A percentile compares a stretch with the other conserved stretches of the same genome.
These are phyloP conservation scores for Pythium graminicola DNA, from an alignment of 352 stramenopile species.

Conservation along the genomic window DNA sequence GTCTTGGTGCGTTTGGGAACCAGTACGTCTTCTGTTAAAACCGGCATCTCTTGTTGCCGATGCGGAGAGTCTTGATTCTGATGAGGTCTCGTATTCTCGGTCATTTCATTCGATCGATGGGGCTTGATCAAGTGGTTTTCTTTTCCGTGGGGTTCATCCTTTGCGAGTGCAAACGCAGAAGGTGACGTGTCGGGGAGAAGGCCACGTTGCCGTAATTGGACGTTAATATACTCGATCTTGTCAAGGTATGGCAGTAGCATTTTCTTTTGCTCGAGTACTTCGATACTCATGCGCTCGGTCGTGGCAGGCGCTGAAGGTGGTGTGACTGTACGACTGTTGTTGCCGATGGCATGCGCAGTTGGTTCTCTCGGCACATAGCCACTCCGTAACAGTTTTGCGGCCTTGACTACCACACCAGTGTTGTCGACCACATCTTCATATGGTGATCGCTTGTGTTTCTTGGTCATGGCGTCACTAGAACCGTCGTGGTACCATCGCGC, in stretches of 20 bases:
- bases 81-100: background rate
- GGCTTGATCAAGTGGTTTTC: background rate
- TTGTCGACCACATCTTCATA: slow-evolving; percentile 11
- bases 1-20: slow-evolving; percentile 8
- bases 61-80: background rate
- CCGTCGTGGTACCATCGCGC: background rate
- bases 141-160: background rate
- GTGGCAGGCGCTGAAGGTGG: background rate
- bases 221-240: slow-evolving; percentile 87
- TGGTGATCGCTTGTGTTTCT: slow-evolving; percentile 20
- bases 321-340: background rate
- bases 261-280: slow-evolving; percentile 67
- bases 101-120: background rate
- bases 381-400: slow-evolving; percentile 10
- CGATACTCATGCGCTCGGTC: slow-evolving; percentile 40
- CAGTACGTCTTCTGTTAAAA: background rate
- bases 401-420: background rate
- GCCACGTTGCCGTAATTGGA: slow-evolving; percentile 54
- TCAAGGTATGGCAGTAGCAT: slow-evolving; percentile 78
- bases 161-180: background rate
- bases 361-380: slow-evolving; percentile 3
- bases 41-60: slow-evolving; percentile 1
- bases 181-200: slow-evolving; percentile 25
- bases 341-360: background rate
- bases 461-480: slow-evolving; percentile 2